Conservation (phyloP, 2,329 filamentous ascomycete species). For the Pseudogymnoascus sp. region DNA sequence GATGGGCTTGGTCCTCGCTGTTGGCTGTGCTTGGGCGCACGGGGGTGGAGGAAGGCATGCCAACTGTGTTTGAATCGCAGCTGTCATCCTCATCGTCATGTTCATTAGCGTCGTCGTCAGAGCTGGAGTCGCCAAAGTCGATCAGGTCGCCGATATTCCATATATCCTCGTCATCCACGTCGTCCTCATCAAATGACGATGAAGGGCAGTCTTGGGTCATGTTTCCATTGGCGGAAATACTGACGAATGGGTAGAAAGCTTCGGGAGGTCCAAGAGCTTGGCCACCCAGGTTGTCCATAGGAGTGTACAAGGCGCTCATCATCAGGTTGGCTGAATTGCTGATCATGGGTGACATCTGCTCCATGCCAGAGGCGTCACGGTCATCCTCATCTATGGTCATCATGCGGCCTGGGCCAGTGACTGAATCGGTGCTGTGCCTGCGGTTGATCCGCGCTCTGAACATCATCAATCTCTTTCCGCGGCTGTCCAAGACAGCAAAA, state of each 20-base stretch:
- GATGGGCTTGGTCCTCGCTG: slow-evolving; percentile 40
- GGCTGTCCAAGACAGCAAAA: slow-evolving; percentile 33
- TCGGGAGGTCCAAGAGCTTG: slow-evolving; percentile 66
- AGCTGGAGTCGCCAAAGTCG: slow-evolving; percentile 52
- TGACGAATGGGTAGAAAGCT: slow-evolving; percentile 63
- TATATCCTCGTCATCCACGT: slow-evolving; percentile 57
- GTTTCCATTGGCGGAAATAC: slow-evolving; percentile 46
- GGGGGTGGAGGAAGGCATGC: slow-evolving; percentile 44
- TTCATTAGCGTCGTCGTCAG: slow-evolving; percentile 50
- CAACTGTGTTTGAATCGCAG: slow-evolving; percentile 33
- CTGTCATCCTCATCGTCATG: slow-evolving; percentile 36
- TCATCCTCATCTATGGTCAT: slow-evolving; percentile 32
- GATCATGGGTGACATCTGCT: slow-evolving; percentile 42
- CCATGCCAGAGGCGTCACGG: slow-evolving; percentile 10
- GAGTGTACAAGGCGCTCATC: slow-evolving; percentile 51
- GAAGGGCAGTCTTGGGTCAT: slow-evolving; percentile 43
- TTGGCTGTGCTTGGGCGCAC: slow-evolving; percentile 40
- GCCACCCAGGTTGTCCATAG: slow-evolving; percentile 29
- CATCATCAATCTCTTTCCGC: slow-evolving; percentile 33
- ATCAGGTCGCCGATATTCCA: slow-evolving; percentile 64
- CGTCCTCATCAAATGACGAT: slow-evolving; percentile 43
- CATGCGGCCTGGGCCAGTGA: slow-evolving; percentile 17
- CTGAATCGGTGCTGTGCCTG: slow-evolving; percentile 30
- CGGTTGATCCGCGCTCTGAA: slow-evolving; percentile 29
- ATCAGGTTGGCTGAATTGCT: slow-evolving; percentile 66